Conservation (phyloP, 208 protist genomes). For the Strigomonas oncopelti region DNA sequence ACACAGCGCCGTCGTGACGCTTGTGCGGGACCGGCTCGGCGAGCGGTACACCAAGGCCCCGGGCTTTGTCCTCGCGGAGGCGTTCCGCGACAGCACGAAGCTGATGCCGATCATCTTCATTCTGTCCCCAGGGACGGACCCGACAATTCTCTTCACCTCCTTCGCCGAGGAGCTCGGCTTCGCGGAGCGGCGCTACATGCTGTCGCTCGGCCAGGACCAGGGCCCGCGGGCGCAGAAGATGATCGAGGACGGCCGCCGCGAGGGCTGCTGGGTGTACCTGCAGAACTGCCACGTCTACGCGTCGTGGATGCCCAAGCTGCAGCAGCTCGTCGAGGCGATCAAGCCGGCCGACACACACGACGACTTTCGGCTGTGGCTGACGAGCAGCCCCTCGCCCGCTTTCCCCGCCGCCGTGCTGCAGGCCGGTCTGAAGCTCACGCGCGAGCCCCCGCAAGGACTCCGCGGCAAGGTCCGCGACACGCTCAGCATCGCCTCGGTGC, state of each 20-base stretch:
- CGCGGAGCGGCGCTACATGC: constrained; percentile 75
- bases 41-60: constrained; percentile 79
- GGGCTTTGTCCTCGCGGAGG: constrained; percentile 75
- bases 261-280: constrained; percentile 93
- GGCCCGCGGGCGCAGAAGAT: constrained; percentile 84
- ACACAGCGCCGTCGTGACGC: constrained; percentile 54
- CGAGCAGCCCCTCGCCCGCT: constrained; percentile 84
- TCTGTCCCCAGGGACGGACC: constrained; percentile 90
- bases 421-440: constrained; percentile 92
- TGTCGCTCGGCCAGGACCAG: constrained; percentile 94
- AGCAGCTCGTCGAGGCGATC: constrained; percentile 85
- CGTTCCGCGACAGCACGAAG: constrained; percentile 87
- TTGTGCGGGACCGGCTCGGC: constrained; percentile 71
- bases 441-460: constrained; percentile 94
- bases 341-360: constrained; percentile 62
- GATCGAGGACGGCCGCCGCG: constrained; percentile 70
- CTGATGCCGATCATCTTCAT: constrained; percentile 93
- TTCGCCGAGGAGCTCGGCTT: constrained; percentile 89
- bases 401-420: constrained; percentile 94
- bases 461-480: constrained; percentile 88
- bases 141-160: constrained; percentile 85
- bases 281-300: constrained; percentile 95
- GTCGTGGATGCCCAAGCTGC: constrained; percentile 92
- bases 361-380: constrained; percentile 95
- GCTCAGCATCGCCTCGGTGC: constrained; percentile 45